Conservation (phyloP, 116 monocot species). For the Cymodocea nodosa region DNA sequence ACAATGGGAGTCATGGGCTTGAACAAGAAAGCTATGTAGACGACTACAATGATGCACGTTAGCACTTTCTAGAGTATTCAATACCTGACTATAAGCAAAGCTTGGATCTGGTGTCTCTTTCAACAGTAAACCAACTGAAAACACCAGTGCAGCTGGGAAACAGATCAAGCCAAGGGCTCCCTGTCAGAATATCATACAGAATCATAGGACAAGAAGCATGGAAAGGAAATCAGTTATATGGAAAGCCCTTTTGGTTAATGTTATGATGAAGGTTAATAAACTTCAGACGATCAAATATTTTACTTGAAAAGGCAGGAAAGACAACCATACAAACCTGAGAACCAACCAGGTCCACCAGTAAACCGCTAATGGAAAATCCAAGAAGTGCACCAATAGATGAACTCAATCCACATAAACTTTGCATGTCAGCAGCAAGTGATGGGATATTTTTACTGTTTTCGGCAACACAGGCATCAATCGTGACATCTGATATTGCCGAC, state of each 20-base stretch:
- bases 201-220: no score
- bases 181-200: conserved; percentile 13
- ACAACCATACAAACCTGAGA: conserved; percentile 37
- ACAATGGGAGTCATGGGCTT: no score
- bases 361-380: conserved; percentile 66
- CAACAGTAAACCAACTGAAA: conserved; percentile 42
- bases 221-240: no score
- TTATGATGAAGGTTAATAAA: no score
- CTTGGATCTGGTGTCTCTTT: conserved; percentile 28
- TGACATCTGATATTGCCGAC: conserved; percentile 74
- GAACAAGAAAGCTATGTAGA: no score
- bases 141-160: conserved; percentile 37
- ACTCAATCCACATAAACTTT: conserved; percentile 69
- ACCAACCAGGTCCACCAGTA: conserved; percentile 54
- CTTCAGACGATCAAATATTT: no score
- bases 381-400: conserved; percentile 67
- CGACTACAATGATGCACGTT: no score
- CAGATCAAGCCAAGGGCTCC: conserved; percentile 54
- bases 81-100: conserved; percentile 36
- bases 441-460: conserved; percentile 63
- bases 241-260: no score
- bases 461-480: conserved; percentile 81
- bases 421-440: conserved; percentile 80
- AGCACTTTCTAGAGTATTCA: no score
- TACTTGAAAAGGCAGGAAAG: no score